Evolutionary conservation across 768 basidiomycete species (phyloP).

Genomic region (Leccinum uliginosum): DNA sequence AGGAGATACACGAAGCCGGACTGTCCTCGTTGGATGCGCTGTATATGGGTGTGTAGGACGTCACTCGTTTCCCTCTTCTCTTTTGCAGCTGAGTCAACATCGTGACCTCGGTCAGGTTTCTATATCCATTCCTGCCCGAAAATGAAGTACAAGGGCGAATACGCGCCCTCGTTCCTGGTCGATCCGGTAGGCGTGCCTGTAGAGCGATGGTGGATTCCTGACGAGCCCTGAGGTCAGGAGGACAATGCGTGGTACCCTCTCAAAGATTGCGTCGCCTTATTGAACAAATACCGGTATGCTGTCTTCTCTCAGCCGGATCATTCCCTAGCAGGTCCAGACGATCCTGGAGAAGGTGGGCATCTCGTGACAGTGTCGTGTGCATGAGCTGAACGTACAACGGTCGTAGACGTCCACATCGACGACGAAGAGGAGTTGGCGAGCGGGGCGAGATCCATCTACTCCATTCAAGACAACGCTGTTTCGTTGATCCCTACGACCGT

Average conservation of each 20-base stretch:
- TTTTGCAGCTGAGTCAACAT: neutral
- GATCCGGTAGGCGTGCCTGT: constrained; percentile 61
- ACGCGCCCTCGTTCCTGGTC: constrained; percentile 77
- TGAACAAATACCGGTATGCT: constrained; percentile 67
- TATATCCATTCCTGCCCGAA: constrained; percentile 92
- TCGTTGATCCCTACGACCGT: constrained; percentile 27
- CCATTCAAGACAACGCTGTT: constrained; percentile 17
- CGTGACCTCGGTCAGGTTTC: constrained; percentile 52
- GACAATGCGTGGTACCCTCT: constrained; percentile 76
- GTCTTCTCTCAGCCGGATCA: constrained; percentile 63
- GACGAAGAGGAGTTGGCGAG: constrained; percentile 20
- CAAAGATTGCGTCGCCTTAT: constrained; percentile 48
- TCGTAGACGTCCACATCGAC: constrained; percentile 12
- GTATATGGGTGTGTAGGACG: constrained; percentile 72
- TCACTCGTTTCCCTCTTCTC: neutral
- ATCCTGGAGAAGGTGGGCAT: constrained; percentile 24
- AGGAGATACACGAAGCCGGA: constrained; percentile 73
- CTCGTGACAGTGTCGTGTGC: neutral
- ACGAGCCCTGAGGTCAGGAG: constrained; percentile 44
- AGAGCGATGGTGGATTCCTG: neutral
- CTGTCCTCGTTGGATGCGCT: constrained; percentile 56
- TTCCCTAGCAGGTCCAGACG: constrained; percentile 37
- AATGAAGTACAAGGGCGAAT: constrained; percentile 97
- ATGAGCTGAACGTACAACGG: constrained; percentile 2
- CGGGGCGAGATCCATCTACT: constrained; percentile 20